Percentiles rank a stretch among this genome's conserved stretches.
Conservation (phyloP, 331 rosid genomes). For the Quercus phellos region DNA sequence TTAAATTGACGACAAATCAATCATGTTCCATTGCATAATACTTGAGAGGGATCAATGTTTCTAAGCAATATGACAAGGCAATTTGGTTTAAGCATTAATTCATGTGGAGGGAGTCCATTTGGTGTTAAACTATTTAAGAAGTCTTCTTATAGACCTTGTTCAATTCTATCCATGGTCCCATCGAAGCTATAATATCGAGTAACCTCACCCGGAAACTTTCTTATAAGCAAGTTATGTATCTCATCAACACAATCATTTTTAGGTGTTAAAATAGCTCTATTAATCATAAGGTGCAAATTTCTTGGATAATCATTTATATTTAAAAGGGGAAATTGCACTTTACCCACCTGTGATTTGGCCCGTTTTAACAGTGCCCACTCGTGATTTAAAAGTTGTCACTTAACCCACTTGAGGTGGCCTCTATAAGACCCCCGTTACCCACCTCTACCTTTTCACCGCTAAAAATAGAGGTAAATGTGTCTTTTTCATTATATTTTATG, state of each 20-base stretch:
- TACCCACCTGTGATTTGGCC: too few relatives aligned
- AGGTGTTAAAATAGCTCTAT: not conserved
- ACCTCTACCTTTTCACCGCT: too few relatives aligned
- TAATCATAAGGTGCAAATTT: not conserved
- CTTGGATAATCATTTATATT: not conserved
- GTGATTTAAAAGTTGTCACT: too few relatives aligned
- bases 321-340: too few relatives aligned
- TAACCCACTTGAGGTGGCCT: too few relatives aligned
- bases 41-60: not conserved
- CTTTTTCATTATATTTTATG: too few relatives aligned
- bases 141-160: too few relatives aligned
- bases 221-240: not conserved
- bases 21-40: not conserved
- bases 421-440: too few relatives aligned
- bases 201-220: not conserved
- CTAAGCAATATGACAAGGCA: not conserved
- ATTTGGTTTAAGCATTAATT: not conserved
- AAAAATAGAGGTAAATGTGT: too few relatives aligned
- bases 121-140: too few relatives aligned
- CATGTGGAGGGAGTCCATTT: not conserved
- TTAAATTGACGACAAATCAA: too few relatives aligned
- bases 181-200: not conserved
- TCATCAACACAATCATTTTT: not conserved
- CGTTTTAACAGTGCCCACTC: too few relatives aligned
- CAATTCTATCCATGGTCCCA: not conserved